Conservation (phyloP, 2,329 filamentous ascomycete species). For the Microdochium bolleyi region DNA sequence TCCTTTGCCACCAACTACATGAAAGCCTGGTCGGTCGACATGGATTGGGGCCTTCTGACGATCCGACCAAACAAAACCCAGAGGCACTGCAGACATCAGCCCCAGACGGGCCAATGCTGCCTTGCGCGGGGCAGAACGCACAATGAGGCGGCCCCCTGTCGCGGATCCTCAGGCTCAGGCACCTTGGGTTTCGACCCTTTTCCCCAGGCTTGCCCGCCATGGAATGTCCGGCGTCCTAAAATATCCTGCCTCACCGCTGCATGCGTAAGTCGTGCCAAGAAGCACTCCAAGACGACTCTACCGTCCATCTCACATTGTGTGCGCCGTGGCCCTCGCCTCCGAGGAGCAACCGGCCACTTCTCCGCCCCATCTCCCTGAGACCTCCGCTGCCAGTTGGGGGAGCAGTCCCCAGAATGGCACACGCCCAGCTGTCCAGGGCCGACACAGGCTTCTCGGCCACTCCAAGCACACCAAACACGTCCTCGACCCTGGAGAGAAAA, state of each 20-base stretch:
- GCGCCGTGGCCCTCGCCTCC: too few relatives aligned
- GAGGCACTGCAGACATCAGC: too few relatives aligned
- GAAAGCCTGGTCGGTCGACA: too few relatives aligned
- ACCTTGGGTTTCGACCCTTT: too few relatives aligned
- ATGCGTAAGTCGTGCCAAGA: neutral
- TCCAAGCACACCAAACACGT: neutral
- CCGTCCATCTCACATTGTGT: too few relatives aligned
- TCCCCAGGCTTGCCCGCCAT: neutral
- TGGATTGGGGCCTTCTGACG: too few relatives aligned
- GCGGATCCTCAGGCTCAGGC: neutral
- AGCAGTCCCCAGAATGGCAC: neutral
- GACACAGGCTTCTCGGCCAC: neutral
- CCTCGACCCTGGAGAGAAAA: slow-evolving; percentile 13
- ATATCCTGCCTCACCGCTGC: neutral
- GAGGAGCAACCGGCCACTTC: too few relatives aligned
- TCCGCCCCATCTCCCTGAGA: too few relatives aligned
- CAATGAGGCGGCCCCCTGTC: slow-evolving; percentile 1
- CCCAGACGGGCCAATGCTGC: too few relatives aligned
- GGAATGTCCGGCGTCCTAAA: neutral
- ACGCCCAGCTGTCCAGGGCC: neutral
- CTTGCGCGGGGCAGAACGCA: neutral
- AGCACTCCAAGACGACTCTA: too few relatives aligned
- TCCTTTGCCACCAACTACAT: too few relatives aligned
- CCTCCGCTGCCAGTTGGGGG: neutral
- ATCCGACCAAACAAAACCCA: too few relatives aligned